These are phyloP conservation scores for Lentinula sp. DNA, from an alignment of 768 basidiomycete species.

Conservation along the genomic window DNA sequence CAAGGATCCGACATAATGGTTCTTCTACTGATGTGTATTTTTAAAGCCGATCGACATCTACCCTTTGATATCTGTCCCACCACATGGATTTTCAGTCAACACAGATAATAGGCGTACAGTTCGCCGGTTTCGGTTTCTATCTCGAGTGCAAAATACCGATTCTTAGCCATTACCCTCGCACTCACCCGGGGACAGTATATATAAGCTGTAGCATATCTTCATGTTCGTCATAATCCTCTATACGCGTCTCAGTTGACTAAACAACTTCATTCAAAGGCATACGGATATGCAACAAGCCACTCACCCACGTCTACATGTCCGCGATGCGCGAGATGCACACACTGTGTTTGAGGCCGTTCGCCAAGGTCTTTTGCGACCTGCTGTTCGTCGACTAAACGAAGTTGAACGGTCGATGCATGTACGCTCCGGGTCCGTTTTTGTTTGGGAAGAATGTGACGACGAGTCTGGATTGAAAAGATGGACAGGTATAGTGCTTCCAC, in stretches of 20 bases:
- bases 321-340: conserved; percentile 62
- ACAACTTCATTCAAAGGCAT: not conserved
- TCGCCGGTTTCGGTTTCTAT: not conserved
- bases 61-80: not conserved
- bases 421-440: conserved; percentile 57
- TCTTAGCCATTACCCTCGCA: not conserved
- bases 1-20: not conserved
- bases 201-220: not conserved
- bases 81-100: not conserved
- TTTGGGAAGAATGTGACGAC: conserved; percentile 67
- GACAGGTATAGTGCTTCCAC: conserved; percentile 36
- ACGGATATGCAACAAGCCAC: conserved; percentile 51
- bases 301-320: conserved; percentile 58
- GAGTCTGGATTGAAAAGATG: conserved; percentile 61
- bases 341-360: conserved; percentile 62
- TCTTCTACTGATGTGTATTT: not conserved
- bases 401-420: conserved; percentile 50
- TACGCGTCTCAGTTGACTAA: not conserved
- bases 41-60: not conserved
- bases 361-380: conserved; percentile 36
- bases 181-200: conserved; percentile 2
- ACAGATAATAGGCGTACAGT: not conserved
- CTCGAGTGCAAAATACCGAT: not conserved
- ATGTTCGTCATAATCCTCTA: not conserved
- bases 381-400: conserved; percentile 56